Evolutionary conservation across 805 yeast genomes (phyloP).

Genomic region (Candida ortonii): DNA sequence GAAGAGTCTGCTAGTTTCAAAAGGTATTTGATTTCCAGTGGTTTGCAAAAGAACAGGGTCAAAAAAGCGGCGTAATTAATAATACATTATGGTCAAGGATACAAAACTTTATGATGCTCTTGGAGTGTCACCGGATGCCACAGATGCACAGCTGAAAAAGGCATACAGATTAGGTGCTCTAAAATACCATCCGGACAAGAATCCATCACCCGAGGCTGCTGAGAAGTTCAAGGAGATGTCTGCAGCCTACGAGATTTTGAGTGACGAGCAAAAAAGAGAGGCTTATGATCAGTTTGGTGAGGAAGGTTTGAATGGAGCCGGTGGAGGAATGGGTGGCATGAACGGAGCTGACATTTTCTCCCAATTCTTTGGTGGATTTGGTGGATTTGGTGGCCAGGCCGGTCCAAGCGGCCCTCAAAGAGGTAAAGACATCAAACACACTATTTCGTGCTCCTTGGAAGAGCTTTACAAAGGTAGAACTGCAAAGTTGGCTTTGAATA

Average conservation of each 20-base stretch:
- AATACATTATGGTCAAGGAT: conserved; percentile 87
- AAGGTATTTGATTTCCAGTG: too few relatives aligned
- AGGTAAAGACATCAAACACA: conserved; percentile 90
- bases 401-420: conserved; percentile 80
- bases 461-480: conserved; percentile 93
- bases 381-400: conserved; percentile 61
- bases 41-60: too few relatives aligned
- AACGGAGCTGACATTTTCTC: conserved; percentile 52
- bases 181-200: conserved; percentile 82
- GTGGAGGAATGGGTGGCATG: conserved; percentile 58
- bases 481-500: conserved; percentile 89
- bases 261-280: conserved; percentile 86
- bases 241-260: conserved; percentile 82
- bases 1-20: too few relatives aligned
- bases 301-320: conserved; percentile 84
- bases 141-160: conserved; percentile 70
- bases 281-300: conserved; percentile 87
- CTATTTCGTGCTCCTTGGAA: conserved; percentile 80
- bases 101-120: conserved; percentile 72
- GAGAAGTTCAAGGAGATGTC: conserved; percentile 92
- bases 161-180: conserved; percentile 81
- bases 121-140: conserved; percentile 69
- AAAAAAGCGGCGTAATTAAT: too few relatives aligned
- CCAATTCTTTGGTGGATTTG: conserved; percentile 61
- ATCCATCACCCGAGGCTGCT: conserved; percentile 84